Evolutionary conservation across 2,329 filamentous ascomycete genomes (phyloP).

Genomic region (Aspergillus jensenii): DNA sequence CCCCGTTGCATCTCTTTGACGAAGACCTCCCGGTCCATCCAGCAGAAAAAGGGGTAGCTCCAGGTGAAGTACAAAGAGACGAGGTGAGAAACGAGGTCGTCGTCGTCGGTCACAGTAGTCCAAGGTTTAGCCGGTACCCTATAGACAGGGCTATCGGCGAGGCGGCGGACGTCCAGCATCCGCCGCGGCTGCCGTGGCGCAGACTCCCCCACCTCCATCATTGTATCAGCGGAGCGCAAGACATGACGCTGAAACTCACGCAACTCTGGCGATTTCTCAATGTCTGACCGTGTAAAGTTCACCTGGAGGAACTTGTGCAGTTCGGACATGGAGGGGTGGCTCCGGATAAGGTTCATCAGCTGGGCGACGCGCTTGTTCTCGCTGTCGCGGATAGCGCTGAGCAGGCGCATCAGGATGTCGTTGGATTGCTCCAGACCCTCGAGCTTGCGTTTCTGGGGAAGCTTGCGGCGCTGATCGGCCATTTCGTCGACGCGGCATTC

Average conservation of each 20-base stretch:
- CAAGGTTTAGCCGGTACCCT: constrained; percentile 31
- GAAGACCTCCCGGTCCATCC: constrained; percentile 32
- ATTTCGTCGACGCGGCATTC: constrained; percentile 27
- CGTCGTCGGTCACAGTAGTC: constrained; percentile 35
- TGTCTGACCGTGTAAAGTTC: constrained; percentile 15
- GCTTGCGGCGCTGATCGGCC: constrained; percentile 29
- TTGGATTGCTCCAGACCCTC: constrained; percentile 20
- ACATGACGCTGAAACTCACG: constrained; percentile 16
- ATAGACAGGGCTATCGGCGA: constrained; percentile 26
- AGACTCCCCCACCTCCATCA: background rate
- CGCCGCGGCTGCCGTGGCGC: constrained; percentile 6
- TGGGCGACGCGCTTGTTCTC: constrained; percentile 19
- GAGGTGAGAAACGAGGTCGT: constrained; percentile 33
- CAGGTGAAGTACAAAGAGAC: constrained; percentile 36
- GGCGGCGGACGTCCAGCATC: constrained; percentile 25
- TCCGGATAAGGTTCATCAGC: constrained; percentile 27
- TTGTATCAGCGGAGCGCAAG: constrained; percentile 9
- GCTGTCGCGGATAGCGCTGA: constrained; percentile 21
- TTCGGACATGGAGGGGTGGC: constrained; percentile 24
- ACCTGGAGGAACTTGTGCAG: constrained; percentile 20
- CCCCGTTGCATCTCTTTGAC: constrained; percentile 29
- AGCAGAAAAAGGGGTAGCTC: constrained; percentile 29
- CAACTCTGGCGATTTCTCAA: constrained; percentile 16
- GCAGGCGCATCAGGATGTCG: constrained; percentile 17
- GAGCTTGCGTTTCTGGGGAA: constrained; percentile 24